Percentiles rank a stretch among this genome's conserved stretches.
Evolutionary conservation across 148 eudicot species (phyloP).

Genomic region (Mesembryanthemum crystallinum): DNA sequence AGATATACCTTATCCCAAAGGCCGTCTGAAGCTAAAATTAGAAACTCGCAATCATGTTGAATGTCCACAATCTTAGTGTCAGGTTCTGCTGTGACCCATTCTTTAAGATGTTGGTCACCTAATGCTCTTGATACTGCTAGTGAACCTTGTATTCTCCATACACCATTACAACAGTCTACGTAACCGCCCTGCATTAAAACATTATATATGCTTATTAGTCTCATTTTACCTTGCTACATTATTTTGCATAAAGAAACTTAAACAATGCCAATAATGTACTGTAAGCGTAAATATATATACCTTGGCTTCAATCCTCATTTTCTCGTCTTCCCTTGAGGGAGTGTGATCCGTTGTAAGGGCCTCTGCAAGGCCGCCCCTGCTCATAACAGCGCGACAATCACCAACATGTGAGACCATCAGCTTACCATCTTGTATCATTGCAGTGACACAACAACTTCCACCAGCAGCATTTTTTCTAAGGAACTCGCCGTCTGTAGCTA

Average conservation of each 20-base stretch:
- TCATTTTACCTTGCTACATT: too few species aligned
- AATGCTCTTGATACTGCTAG: conserved; percentile 66
- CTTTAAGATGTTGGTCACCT: conserved; percentile 53
- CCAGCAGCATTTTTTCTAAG: conserved; percentile 40
- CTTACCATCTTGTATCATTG: conserved; percentile 37
- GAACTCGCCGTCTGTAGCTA: conserved; percentile 48
- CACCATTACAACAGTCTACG: conserved; percentile 48
- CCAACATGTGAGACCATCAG: conserved; percentile 64
- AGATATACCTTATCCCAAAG: conserved; percentile 55
- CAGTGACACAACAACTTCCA: conserved; percentile 60
- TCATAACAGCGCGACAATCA: conserved; percentile 69
- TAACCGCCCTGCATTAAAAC: conserved; percentile 51
- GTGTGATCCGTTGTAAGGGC: conserved; percentile 56
- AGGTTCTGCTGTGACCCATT: conserved; percentile 64
- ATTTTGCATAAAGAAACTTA: too few species aligned
- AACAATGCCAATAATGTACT: too few species aligned
- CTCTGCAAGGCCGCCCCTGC: conserved; percentile 55
- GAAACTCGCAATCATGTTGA: conserved; percentile 46
- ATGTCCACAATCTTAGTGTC: conserved; percentile 38
- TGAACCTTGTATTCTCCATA: conserved; percentile 68
- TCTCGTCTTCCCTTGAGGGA: conserved; percentile 52
- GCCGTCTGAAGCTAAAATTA: conserved; percentile 71
- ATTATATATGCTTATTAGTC: too few species aligned
- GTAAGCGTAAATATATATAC: conserved; percentile 26
- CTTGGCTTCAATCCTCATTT: conserved; percentile 40